These are phyloP conservation scores for Suillus spraguei DNA, from an alignment of 768 basidiomycete genomes.

Conservation along the genomic window DNA sequence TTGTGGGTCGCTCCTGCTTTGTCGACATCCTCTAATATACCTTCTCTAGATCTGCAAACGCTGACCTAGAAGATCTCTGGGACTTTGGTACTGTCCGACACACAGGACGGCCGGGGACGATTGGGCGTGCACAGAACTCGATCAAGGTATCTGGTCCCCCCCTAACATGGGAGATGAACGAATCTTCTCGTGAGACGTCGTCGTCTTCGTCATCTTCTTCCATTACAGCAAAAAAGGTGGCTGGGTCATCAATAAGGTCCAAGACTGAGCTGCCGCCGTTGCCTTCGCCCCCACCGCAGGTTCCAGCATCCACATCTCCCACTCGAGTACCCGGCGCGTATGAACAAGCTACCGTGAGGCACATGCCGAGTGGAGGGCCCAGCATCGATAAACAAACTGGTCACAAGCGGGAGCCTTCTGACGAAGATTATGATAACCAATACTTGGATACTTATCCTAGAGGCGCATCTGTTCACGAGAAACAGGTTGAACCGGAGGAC, in stretches of 20 bases:
- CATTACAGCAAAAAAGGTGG: constrained; percentile 29
- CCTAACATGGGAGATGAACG: constrained; percentile 81
- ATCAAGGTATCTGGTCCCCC: constrained; percentile 66
- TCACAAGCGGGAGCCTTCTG: constrained; percentile 52
- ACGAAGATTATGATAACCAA: constrained; percentile 66
- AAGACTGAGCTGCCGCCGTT: constrained; percentile 68
- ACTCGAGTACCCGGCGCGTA: constrained; percentile 38
- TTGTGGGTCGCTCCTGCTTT: constrained; percentile 46
- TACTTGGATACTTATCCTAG: constrained; percentile 52
- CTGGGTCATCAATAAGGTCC: constrained; percentile 44
- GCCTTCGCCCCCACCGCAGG: constrained; percentile 52
- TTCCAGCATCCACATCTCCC: constrained; percentile 45
- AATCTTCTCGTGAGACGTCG: constrained; percentile 41
- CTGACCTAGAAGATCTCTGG: constrained; percentile 86
- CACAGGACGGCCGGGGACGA: constrained; percentile 56
- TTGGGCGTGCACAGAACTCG: constrained; percentile 64
- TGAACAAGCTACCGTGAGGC: constrained; percentile 72
- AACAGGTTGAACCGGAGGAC: constrained; percentile 48
- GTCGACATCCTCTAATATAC: constrained; percentile 10
- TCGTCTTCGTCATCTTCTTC: constrained; percentile 39
- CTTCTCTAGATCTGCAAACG: constrained; percentile 48
- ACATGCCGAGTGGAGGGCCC: constrained; percentile 42
- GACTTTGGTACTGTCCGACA: constrained; percentile 97
- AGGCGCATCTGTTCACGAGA: constrained; percentile 38
- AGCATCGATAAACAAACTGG: constrained; percentile 31